phyloP scores from a whole-genome alignment of 805 yeast species.

The Metschnikowia arizonensis region DNA sequence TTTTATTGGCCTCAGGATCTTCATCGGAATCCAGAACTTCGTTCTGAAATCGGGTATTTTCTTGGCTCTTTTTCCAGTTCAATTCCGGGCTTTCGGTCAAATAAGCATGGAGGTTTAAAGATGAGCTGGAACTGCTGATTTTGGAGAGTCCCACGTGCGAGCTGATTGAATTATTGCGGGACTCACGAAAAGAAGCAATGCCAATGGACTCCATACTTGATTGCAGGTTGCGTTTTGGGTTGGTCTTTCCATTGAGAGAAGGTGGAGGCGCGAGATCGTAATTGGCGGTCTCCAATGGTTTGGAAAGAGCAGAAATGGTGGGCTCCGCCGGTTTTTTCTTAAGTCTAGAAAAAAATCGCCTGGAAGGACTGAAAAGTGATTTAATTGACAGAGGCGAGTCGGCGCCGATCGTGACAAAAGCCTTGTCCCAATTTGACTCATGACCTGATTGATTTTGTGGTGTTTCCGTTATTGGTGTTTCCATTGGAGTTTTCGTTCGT shows the following conservation, averaged over 20 bases:
- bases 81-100: conserved; percentile 32
- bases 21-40: background rate
- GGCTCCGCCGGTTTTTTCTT: conserved; percentile 19
- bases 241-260: conserved; percentile 22
- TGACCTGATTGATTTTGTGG: too few relatives aligned
- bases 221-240: conserved; percentile 10
- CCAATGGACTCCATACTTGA: conserved; percentile 12
- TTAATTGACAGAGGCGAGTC: conserved; percentile 32
- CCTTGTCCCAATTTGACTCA: background rate
- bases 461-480: too few relatives aligned
- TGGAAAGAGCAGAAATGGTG: conserved; percentile 33
- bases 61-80: conserved; percentile 1
- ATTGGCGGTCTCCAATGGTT: conserved; percentile 17
- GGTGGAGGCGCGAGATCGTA: conserved; percentile 38
- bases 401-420: conserved; percentile 35
- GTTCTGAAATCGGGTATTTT: background rate
- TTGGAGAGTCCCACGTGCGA: conserved; percentile 27
- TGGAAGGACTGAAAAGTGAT: conserved; percentile 37
- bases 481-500: background rate
- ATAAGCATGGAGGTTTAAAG: conserved; percentile 40
- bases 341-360: conserved; percentile 31
- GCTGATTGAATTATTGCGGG: conserved; percentile 28
- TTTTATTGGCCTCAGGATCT: conserved; percentile 14
- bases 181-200: conserved; percentile 5
- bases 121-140: conserved; percentile 38